These are phyloP conservation scores for Taphrina wiesneri DNA, from an alignment of 1,139 yeast genomes.

Conservation along the genomic window DNA sequence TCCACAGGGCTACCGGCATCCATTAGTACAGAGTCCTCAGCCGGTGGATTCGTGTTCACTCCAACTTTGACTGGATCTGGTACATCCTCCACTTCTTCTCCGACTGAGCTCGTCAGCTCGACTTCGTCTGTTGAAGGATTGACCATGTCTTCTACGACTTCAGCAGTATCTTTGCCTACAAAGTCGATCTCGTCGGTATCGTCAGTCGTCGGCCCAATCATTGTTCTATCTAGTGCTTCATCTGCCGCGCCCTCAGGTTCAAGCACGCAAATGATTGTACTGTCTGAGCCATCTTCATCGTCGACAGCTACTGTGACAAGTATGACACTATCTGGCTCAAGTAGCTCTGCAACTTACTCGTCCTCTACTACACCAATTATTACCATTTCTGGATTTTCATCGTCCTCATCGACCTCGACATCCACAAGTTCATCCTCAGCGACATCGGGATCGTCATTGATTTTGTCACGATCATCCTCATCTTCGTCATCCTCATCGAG, in stretches of 20 bases:
- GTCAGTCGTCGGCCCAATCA: background rate
- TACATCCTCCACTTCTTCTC: too few species aligned
- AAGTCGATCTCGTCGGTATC: background rate
- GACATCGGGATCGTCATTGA: constrained; percentile 6
- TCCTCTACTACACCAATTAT: background rate
- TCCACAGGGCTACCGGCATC: background rate
- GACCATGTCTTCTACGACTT: too few species aligned
- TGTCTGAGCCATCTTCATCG: too few species aligned
- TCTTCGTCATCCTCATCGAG: background rate
- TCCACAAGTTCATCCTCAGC: constrained; percentile 42
- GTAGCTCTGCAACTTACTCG: too few species aligned
- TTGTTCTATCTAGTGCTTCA: too few species aligned
- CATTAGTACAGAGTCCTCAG: background rate
- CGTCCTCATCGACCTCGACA: constrained; percentile 46
- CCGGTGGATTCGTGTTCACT: background rate
- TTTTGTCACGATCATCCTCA: constrained; percentile 39
- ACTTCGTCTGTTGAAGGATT: too few species aligned
- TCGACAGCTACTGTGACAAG: too few species aligned
- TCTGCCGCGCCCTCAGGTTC: too few species aligned
- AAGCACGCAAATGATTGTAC: too few species aligned
- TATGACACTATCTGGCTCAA: too few species aligned
- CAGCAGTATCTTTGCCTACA: background rate
- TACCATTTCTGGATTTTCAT: constrained; percentile 39
- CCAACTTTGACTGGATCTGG: too few species aligned
- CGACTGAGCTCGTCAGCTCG: too few species aligned